These are phyloP conservation scores for Fusarium sp. DNA, from an alignment of 2,329 filamentous ascomycete species.

Conservation along the genomic window DNA sequence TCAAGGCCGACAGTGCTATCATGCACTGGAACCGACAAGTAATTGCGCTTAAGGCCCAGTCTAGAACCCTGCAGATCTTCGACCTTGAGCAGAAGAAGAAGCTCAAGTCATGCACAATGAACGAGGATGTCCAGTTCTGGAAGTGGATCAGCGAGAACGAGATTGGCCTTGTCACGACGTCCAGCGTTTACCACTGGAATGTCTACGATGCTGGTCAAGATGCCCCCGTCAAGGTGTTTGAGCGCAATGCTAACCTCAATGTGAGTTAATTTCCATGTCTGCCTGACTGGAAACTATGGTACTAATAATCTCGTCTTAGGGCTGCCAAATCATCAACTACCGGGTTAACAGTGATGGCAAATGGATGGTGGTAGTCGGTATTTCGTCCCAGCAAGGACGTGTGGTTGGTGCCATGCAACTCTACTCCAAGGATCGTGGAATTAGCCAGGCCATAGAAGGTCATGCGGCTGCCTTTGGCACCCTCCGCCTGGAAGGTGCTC, in stretches of 20 bases:
- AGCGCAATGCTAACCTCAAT: constrained; percentile 88
- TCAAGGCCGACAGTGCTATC: constrained; percentile 99
- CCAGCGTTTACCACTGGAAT: constrained; percentile 96
- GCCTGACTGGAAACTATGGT: neutral
- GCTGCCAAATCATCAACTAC: constrained; percentile 99
- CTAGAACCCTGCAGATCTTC: constrained; percentile 96
- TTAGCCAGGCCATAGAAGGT: constrained; percentile 97
- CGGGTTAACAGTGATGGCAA: constrained; percentile 94
- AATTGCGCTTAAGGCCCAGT: constrained; percentile 95
- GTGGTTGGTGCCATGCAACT: constrained; percentile 97
- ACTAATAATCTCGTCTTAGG: constrained; percentile 61
- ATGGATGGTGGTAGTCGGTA: constrained; percentile 98
- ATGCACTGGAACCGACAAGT: constrained; percentile 99
- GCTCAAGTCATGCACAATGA: constrained; percentile 96
- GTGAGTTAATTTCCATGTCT: constrained; percentile 63
- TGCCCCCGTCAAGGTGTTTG: constrained; percentile 89
- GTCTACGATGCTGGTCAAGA: constrained; percentile 86
- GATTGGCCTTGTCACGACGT: constrained; percentile 90
- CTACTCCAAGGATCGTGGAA: constrained; percentile 94
- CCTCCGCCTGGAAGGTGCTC: constrained; percentile 86
- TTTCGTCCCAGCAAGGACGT: constrained; percentile 90
- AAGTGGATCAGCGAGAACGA: constrained; percentile 96
- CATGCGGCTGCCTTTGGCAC: constrained; percentile 96
- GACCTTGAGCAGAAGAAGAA: constrained; percentile 93
- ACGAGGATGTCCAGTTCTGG: constrained; percentile 98